Percentiles rank a stretch among this genome's conserved stretches.
These are phyloP conservation scores for Aureobasidium sp. DNA, from an alignment of 2,329 filamentous ascomycete species.

Conservation along the genomic window DNA sequence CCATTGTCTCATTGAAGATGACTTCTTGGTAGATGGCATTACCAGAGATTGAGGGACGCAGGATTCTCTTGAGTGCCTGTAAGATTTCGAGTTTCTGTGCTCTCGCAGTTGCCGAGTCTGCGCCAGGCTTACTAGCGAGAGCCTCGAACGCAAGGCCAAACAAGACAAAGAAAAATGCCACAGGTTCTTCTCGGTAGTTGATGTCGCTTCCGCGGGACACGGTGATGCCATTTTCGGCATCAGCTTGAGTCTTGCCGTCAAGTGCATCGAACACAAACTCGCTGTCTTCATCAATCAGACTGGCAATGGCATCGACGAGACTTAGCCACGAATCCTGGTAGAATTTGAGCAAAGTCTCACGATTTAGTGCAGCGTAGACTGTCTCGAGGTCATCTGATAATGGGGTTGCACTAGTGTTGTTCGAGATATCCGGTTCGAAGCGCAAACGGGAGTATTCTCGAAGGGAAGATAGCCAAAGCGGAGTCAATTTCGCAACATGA, in stretches of 20 bases:
- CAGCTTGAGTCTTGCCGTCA: conserved; percentile 60
- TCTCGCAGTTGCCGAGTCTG: conserved; percentile 22
- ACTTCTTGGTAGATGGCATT: conserved; percentile 94
- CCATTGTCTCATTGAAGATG: conserved; percentile 95
- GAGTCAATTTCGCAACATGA: conserved; percentile 81
- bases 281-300: conserved; percentile 93
- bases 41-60: conserved; percentile 88
- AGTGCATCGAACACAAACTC: conserved; percentile 95
- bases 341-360: conserved; percentile 86
- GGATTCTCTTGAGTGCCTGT: conserved; percentile 84
- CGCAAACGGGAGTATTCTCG: conserved; percentile 86
- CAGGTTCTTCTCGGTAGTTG: conserved; percentile 95
- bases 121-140: conserved; percentile 70
- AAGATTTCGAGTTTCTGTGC: conserved; percentile 62
- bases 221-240: conserved; percentile 19
- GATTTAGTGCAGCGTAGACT: conserved; percentile 88
- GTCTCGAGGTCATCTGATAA: conserved; percentile 76
- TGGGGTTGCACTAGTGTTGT: conserved; percentile 65
- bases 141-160: conserved; percentile 97
- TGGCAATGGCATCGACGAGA: conserved; percentile 93
- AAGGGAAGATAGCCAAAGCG: conserved; percentile 86
- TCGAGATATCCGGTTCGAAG: conserved; percentile 96
- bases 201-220: conserved; percentile 51
- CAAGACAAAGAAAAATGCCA: conserved; percentile 97
- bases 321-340: conserved; percentile 98